These are phyloP conservation scores for Physcia stellaris DNA, from an alignment of 495 filamentous ascomycete species.

Conservation along the genomic window DNA sequence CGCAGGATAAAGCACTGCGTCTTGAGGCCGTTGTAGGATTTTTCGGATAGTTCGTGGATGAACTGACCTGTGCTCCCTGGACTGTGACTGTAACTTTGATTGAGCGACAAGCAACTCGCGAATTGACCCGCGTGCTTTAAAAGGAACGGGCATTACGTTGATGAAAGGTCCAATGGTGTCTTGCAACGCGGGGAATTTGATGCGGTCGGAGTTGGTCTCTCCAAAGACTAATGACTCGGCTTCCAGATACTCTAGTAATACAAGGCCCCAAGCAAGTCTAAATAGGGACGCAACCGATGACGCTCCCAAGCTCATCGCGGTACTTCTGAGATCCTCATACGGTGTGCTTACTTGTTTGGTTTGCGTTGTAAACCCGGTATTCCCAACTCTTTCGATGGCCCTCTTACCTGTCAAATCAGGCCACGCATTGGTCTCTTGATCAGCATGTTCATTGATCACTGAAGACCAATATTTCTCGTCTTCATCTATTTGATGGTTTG, in stretches of 20 bases:
- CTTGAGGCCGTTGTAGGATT: conserved; percentile 16
- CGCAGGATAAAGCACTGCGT: conserved; percentile 21
- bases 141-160: conserved; percentile 22
- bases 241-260: conserved; percentile 21
- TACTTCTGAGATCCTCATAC: conserved; percentile 10
- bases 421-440: conserved; percentile 18
- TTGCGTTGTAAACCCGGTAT: not conserved
- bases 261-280: conserved; percentile 19
- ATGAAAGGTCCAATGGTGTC: conserved; percentile 21
- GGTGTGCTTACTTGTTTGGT: conserved; percentile 7
- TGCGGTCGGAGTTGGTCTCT: conserved; percentile 23
- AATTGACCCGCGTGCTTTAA: conserved; percentile 13
- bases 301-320: conserved; percentile 17
- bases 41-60: conserved; percentile 21
- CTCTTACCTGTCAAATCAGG: conserved; percentile 24
- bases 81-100: conserved; percentile 14
- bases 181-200: conserved; percentile 15
- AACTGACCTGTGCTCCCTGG: conserved; percentile 17
- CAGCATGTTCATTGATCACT: conserved; percentile 11
- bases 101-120: conserved; percentile 17
- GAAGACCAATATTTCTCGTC: conserved; percentile 20
- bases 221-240: conserved; percentile 21
- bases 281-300: conserved; percentile 22
- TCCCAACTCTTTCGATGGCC: conserved; percentile 7
- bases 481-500: no score